Percentiles rank a stretch among this genome's conserved stretches.
phyloP scores from a whole-genome alignment of 1,139 yeast genomes.

The Pichia sp. region DNA sequence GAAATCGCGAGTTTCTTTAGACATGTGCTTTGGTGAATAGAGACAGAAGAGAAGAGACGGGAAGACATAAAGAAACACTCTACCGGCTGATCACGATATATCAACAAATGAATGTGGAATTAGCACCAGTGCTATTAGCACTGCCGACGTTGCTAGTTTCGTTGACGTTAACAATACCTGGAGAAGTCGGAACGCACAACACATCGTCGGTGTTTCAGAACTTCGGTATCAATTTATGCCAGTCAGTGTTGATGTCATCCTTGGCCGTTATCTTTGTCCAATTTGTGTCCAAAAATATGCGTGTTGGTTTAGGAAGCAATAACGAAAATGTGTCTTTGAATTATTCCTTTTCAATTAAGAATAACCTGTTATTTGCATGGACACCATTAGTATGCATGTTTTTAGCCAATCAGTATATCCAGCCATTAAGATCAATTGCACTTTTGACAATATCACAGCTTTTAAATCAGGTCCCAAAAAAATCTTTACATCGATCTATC shows the following conservation, averaged over 20 bases:
- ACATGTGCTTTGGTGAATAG: too few species aligned
- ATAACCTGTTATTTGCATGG: conserved; percentile 3
- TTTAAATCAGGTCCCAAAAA: conserved; percentile 4
- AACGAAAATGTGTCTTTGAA: neutral
- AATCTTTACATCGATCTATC: conserved; percentile 10
- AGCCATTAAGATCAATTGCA: conserved; percentile 19
- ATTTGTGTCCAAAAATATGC: too few species aligned
- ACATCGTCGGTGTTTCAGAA: neutral
- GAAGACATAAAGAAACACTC: too few species aligned
- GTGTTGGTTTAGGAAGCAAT: too few species aligned
- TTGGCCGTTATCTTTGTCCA: neutral
- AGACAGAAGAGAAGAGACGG: too few species aligned
- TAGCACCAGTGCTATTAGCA: conserved; percentile 25
- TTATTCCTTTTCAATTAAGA: neutral
- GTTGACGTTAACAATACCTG: conserved; percentile 15
- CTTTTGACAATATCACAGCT: conserved; percentile 15
- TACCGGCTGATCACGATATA: too few species aligned
- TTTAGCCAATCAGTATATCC: conserved; percentile 14
- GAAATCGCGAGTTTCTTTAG: too few species aligned
- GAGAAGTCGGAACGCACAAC: too few species aligned
- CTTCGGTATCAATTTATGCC: neutral
- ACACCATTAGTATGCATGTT: conserved; percentile 15
- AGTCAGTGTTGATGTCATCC: neutral
- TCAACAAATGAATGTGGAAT: conserved; percentile 14
- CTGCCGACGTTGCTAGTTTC: conserved; percentile 26